Conservation (phyloP, 306 rosid genomes). For the Fragaria nilgerrensis region DNA sequence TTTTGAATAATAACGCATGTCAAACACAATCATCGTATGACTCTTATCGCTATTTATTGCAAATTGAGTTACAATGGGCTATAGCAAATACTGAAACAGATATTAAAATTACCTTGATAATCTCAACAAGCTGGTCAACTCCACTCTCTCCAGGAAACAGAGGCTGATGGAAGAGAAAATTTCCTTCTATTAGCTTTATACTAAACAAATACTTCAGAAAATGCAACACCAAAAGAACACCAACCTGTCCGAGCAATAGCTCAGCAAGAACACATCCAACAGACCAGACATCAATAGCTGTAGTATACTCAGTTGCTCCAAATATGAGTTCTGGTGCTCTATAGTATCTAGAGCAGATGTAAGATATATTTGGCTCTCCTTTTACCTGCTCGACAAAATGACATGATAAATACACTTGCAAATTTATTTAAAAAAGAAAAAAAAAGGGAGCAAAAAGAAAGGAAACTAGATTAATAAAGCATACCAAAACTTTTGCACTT, state of each 20-base stretch:
- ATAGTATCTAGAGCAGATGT: conserved; percentile 92
- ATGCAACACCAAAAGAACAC: conserved; percentile 21
- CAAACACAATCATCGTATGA: background rate
- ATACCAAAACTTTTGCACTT: conserved; percentile 97
- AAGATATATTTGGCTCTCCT: conserved; percentile 97
- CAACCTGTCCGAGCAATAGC: conserved; percentile 91
- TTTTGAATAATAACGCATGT: background rate
- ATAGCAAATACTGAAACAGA: background rate
- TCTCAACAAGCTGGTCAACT: conserved; percentile 97
- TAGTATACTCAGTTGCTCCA: conserved; percentile 96
- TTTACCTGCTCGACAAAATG: conserved; percentile 55
- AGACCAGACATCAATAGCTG: conserved; percentile 96
- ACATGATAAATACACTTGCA: conserved; percentile 13
- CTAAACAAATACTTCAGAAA: conserved; percentile 4
- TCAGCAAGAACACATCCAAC: conserved; percentile 98
- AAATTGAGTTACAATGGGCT: background rate
- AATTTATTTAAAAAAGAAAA: background rate
- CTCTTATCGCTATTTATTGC: background rate
- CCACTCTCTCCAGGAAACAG: conserved; percentile 98
- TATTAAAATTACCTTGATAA: conserved; percentile 69
- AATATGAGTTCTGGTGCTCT: conserved; percentile 98
- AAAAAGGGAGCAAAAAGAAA: background rate
- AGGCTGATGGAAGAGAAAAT: conserved; percentile 50
- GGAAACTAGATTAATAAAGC: conserved; percentile 16
- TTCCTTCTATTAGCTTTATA: conserved; percentile 9